phyloP scores from a whole-genome alignment of 73 alveolate species.

The Strombidium stylifer region DNA sequence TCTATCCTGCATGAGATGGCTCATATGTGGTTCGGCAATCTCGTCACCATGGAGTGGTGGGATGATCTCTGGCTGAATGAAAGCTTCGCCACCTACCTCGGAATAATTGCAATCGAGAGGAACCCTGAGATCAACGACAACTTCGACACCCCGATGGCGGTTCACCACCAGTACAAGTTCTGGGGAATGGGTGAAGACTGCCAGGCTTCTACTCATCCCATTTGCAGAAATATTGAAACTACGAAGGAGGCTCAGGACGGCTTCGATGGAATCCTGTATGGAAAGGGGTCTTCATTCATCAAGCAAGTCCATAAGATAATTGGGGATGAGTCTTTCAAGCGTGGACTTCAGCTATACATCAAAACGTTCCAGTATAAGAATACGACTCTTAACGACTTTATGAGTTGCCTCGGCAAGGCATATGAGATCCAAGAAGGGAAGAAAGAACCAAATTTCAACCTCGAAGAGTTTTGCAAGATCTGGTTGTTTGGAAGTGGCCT shows the following conservation, averaged over 20 bases:
- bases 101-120: constrained; percentile 73
- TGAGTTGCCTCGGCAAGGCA: constrained; percentile 34
- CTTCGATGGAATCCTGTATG: constrained; percentile 95
- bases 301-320: constrained; percentile 83
- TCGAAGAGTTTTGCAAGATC: no score
- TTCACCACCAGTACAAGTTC: constrained; percentile 78
- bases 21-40: constrained; percentile 99
- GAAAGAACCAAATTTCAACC: constrained; percentile 3
- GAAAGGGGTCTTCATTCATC: constrained; percentile 95
- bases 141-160: constrained; percentile 77
- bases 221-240: constrained; percentile 72
- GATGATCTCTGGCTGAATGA: constrained; percentile 98
- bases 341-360: constrained; percentile 84
- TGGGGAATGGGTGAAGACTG: constrained; percentile 91
- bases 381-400: constrained; percentile 55
- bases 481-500: constrained; percentile 71
- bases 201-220: constrained; percentile 96
- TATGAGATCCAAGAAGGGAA: not conserved
- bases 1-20: constrained; percentile 96
- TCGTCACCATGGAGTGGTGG: constrained; percentile 99
- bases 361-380: constrained; percentile 76
- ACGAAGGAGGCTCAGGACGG: constrained; percentile 94
- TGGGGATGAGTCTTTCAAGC: constrained; percentile 81
- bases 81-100: constrained; percentile 95
- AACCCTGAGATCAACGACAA: constrained; percentile 54